Evolutionary conservation across 495 filamentous ascomycete species (phyloP), one percentile per base, ranked within the genome.

Genomic region (Penicillium arizonense): DNA sequence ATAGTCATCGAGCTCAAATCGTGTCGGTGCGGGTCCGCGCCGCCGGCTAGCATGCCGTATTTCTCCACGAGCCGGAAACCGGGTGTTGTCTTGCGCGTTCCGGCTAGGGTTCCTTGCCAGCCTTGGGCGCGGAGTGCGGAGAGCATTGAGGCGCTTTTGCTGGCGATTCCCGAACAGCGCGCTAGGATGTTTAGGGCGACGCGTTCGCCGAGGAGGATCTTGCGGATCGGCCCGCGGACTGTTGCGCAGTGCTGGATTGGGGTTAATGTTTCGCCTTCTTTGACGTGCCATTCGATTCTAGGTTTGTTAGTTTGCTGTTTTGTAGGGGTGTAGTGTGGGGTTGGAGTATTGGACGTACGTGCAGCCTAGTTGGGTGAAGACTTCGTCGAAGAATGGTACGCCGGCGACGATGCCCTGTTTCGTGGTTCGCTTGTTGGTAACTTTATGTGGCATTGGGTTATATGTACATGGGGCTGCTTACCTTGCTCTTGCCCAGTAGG

Each of bases 31-130:
- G 86, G 82, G 65, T 98, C 94, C 30, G 87, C 89, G 14, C 95
- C 95, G 16, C 92, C 94, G 12, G 96, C 85, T 12, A 96, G 74
- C 84, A 98, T 96, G 44, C 90, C 94, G 67, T 97, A 98, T 76
- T 98, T 98, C 77, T 98, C 94, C 3, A 97, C 91, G 8, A 98
- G 75, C 3, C 94, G 81, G 72, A 97, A 97, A 0, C 95, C 94
- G 0, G 94, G 94, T 2, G 94, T 98, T 3, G 95, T 97, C 75
- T 98, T 98, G 55, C 94, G 79, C 14, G 94, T 98, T 32, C 94
- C 94, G 0, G 93, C 91, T n/a, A 98, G 72, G n/a, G 81, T 87
- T 34, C 91, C 90, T 44, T 73, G 71, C 77, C 91, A 96, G 12
- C 91, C 91, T 36, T 81, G 74, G 2, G 71, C 59, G 40, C 82